Evolutionary conservation across 2,329 filamentous ascomycete species (phyloP), one percentile per base, ranked within the genome.

Genomic region (Trichoderma pleuroti): DNA sequence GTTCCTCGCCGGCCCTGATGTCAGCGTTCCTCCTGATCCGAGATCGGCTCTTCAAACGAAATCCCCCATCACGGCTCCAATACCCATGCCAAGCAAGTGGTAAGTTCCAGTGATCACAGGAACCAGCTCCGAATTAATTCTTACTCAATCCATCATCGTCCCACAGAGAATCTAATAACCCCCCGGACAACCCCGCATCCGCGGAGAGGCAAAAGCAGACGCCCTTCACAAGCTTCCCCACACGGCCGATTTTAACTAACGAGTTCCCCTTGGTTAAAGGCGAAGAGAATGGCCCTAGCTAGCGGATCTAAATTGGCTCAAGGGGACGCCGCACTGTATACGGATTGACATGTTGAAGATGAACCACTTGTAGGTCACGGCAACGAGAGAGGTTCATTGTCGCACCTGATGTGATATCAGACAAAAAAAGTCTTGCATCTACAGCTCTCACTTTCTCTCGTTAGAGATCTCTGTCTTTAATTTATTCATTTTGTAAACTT

Each of bases 41-140:
- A 70, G 64, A 65, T 49, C 68, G 68, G 68, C 65, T 59, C 59
- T 42, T 24, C 30, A 28, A 14, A 57, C 12, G 12, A 49, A 24
- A 39, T 28, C 4, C 3, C 21, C 26, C 24, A 61, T 28, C 66
- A 21, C 12, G 7, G 18, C 14, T 21, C n/a, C n/a, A 30, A 18
- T 12, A 14, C 18, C 42, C 36, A 32, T 14, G 28, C 21, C 56
- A 54, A 65, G 42, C 18, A 54, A 42, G n/a, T 56, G 24, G 34
- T 57, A 39, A 16, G 5, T 57, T 12, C 21, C 10, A 16, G 49
- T 36, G 26, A 39, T 30, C 21, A 42, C 18, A 28, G 28, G 28
- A 32, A 34, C 32, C 49, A 4, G 4, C 63, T 66, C 28, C 21
- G 9, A 60, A 26, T 11, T 32, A 57, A n/a, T 54, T 21, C 36